These are phyloP conservation scores for Tricholoma bakamatsutake DNA, from an alignment of 768 basidiomycete genomes.

Conservation along the genomic window DNA sequence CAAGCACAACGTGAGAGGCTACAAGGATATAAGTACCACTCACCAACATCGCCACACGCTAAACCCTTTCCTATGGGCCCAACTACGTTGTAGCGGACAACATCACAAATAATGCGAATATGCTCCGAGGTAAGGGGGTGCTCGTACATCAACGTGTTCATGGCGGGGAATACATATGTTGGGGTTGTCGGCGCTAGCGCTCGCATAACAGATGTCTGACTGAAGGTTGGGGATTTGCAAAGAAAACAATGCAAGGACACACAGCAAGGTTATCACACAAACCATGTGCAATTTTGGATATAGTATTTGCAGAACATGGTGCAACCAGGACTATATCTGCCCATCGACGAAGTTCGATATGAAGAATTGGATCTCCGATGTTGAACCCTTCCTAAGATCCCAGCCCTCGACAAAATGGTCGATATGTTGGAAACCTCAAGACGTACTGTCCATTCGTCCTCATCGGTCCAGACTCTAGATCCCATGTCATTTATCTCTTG, in stretches of 20 bases:
- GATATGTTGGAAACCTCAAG: neutral
- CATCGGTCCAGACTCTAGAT: constrained; percentile 78
- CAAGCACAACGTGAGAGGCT: neutral
- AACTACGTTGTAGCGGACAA: constrained; percentile 72
- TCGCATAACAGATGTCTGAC: constrained; percentile 73
- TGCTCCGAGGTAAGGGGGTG: constrained; percentile 90
- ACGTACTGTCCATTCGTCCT: constrained; percentile 89
- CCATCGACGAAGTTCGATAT: constrained; percentile 93
- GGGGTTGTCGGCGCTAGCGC: constrained; percentile 80
- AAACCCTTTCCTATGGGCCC: constrained; percentile 86
- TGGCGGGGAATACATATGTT: constrained; percentile 91
- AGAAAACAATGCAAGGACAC: constrained; percentile 13
- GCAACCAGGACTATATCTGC: constrained; percentile 93
- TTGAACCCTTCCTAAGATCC: constrained; percentile 55
- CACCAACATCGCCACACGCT: constrained; percentile 91
- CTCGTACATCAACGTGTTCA: constrained; percentile 98
- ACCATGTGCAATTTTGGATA: constrained; percentile 88
- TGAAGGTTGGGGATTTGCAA: neutral
- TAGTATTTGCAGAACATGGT: constrained; percentile 95
- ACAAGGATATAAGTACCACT: constrained; percentile 16
- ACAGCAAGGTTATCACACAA: constrained; percentile 89
- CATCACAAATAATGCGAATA: constrained; percentile 64
- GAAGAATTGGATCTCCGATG: constrained; percentile 88
- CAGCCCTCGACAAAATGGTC: neutral
- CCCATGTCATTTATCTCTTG: constrained; percentile 44